Percentiles rank a stretch among this genome's conserved stretches.
phyloP scores from a whole-genome alignment of 139 green algal genomes.

The Coelastrella sp. region DNA sequence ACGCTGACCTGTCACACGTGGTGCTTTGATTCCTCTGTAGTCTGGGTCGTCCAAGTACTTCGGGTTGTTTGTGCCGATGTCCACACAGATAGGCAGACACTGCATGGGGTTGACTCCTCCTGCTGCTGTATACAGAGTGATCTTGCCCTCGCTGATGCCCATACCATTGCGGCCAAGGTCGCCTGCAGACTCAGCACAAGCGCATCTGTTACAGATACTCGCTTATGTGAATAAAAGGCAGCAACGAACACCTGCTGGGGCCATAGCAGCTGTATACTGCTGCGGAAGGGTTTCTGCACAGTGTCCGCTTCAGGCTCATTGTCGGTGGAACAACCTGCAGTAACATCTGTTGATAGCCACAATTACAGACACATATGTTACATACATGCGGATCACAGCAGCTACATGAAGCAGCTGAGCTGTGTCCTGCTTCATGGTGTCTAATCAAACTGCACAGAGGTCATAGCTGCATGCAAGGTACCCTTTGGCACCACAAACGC shows the following conservation, averaged over 20 bases:
- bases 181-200: neutral
- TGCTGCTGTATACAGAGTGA: constrained; percentile 81
- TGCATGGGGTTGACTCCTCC: constrained; percentile 54
- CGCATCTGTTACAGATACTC: neutral
- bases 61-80: constrained; percentile 39
- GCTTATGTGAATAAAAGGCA: neutral
- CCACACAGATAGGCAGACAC: constrained; percentile 43
- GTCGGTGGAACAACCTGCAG: too few relatives aligned
- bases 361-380: too few relatives aligned
- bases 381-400: too few relatives aligned
- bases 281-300: too few relatives aligned
- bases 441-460: too few relatives aligned
- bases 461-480: too few relatives aligned
- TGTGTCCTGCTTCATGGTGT: too few relatives aligned
- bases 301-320: too few relatives aligned
- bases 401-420: too few relatives aligned
- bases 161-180: constrained; percentile 87
- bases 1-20: constrained; percentile 16
- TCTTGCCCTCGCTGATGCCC: constrained; percentile 89
- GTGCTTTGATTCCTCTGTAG: constrained; percentile 39
- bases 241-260: neutral
- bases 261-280: too few relatives aligned
- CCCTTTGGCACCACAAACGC: too few relatives aligned
- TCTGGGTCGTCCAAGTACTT: constrained; percentile 26
- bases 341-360: too few relatives aligned